A percentile compares a stretch with the other conserved stretches of the same genome.
Evolutionary conservation across 148 eudicot species (phyloP).

Genomic region (Heliamphora exappendiculata): DNA sequence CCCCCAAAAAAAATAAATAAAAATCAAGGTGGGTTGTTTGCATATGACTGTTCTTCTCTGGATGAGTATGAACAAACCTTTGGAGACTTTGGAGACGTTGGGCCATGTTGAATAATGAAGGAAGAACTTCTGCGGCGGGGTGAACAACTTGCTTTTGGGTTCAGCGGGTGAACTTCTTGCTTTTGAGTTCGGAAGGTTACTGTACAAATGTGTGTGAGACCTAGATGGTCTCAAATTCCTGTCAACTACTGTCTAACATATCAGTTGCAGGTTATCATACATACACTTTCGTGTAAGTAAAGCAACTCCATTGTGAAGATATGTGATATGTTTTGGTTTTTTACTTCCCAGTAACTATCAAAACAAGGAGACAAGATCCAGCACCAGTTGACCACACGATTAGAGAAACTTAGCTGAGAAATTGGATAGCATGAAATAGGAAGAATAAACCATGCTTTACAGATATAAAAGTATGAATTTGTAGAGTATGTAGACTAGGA

Average conservation of each 20-base stretch:
- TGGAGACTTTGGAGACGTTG: too few species aligned
- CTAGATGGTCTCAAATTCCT: not conserved
- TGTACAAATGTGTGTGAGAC: not conserved
- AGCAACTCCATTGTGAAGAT: not conserved
- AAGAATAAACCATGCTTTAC: not conserved
- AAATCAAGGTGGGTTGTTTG: not conserved
- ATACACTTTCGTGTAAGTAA: not conserved
- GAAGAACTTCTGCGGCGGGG: not conserved
- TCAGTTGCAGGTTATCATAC: not conserved
- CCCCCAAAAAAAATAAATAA: too few species aligned
- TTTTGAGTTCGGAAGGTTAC: not conserved
- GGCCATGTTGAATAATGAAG: not conserved
- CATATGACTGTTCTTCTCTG: not conserved
- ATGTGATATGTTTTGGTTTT: not conserved
- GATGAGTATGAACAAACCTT: too few species aligned
- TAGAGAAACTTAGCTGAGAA: not conserved
- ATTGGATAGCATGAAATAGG: not conserved
- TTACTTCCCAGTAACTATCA: not conserved
- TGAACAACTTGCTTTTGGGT: not conserved
- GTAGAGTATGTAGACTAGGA: not conserved
- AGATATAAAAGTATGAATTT: too few species aligned
- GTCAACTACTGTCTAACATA: not conserved
- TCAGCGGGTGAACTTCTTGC: too few species aligned
- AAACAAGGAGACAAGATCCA: not conserved
- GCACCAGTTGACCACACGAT: not conserved